phyloP scores from a whole-genome alignment of 768 basidiomycete genomes.

The Stropharia rugosoannulata region DNA sequence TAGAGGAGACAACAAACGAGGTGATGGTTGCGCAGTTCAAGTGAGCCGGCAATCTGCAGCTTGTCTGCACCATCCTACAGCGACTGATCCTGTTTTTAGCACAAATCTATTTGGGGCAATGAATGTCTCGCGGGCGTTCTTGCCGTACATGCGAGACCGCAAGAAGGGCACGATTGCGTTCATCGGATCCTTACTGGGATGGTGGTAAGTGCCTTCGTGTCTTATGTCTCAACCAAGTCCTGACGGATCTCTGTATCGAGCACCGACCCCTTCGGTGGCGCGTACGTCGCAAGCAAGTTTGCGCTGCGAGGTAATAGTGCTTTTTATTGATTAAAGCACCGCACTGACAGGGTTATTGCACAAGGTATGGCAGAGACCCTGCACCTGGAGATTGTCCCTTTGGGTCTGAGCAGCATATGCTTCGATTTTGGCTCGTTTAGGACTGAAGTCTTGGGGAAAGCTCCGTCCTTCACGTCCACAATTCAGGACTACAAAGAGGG shows the following conservation, averaged over 20 bases:
- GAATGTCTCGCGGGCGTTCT: constrained; percentile 42
- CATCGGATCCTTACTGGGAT: constrained; percentile 39
- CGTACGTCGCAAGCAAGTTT: constrained; percentile 39
- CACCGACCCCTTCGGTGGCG: constrained; percentile 28
- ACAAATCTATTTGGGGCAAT: constrained; percentile 45
- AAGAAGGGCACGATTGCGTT: constrained; percentile 41
- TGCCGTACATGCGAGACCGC: constrained; percentile 44
- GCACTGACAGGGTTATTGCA: background rate
- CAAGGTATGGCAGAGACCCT: constrained; percentile 23
- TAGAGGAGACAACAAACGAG: constrained; percentile 40
- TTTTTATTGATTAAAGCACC: background rate
- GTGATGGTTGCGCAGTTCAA: constrained; percentile 35
- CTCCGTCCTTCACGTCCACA: constrained; percentile 23
- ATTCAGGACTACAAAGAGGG: constrained; percentile 31
- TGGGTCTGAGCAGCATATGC: constrained; percentile 35
- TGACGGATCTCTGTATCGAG: constrained; percentile 25
- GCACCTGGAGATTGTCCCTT: constrained; percentile 32
- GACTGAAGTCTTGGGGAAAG: constrained; percentile 27
- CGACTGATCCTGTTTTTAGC: constrained; percentile 26
- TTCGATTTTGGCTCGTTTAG: constrained; percentile 40
- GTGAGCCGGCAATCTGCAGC: constrained; percentile 27
- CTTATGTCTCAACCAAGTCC: background rate
- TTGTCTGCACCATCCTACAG: too few relatives aligned
- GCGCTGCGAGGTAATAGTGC: constrained; percentile 28
- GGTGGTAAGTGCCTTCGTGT: constrained; percentile 26